A percentile compares a stretch with the other conserved stretches of the same genome.
phyloP scores from a whole-genome alignment of 345 rosid species.

The Melastoma malabathricum region DNA sequence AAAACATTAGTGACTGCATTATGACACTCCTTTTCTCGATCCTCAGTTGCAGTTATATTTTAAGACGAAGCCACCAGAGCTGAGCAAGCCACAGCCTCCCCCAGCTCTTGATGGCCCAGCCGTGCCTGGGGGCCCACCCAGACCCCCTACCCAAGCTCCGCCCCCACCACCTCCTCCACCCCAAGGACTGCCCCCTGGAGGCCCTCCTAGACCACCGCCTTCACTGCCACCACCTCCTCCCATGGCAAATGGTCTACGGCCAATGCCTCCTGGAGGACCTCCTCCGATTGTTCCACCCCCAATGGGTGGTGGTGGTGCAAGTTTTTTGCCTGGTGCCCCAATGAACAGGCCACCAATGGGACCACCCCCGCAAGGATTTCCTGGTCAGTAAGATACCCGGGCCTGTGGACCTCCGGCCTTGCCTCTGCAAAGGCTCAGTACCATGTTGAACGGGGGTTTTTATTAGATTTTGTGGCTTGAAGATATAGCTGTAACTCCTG shows the following conservation, averaged over 20 bases:
- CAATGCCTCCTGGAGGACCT: constrained; percentile 58
- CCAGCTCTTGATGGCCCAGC: constrained; percentile 47
- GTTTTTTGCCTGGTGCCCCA: constrained; percentile 44
- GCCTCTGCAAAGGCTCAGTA: no score
- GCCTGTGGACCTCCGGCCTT: constrained; percentile 2
- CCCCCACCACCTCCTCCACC: constrained; percentile 67
- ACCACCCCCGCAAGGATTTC: constrained; percentile 42
- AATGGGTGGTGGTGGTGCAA: constrained; percentile 52
- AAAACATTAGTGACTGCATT: no score
- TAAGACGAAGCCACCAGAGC: constrained; percentile 67
- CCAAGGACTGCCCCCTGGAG: constrained; percentile 39
- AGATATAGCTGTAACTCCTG: no score
- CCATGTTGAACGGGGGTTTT: no score
- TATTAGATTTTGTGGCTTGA: no score
- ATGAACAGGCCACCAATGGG: constrained; percentile 35
- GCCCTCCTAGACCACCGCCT: constrained; percentile 45
- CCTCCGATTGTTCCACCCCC: constrained; percentile 64
- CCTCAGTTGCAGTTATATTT: constrained; percentile 83
- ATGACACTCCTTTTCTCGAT: constrained; percentile 1
- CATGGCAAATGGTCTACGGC: constrained; percentile 56
- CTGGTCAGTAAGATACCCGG: constrained; percentile 33
- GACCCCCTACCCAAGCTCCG: constrained; percentile 50
- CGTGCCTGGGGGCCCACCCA: constrained; percentile 50
- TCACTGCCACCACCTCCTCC: constrained; percentile 60
- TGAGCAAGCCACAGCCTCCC: constrained; percentile 53